Percentiles rank a stretch among this genome's conserved stretches.
These are phyloP conservation scores for Zoysia pacifica DNA, from an alignment of 176 grass and related monocot species.

Conservation along the genomic window DNA sequence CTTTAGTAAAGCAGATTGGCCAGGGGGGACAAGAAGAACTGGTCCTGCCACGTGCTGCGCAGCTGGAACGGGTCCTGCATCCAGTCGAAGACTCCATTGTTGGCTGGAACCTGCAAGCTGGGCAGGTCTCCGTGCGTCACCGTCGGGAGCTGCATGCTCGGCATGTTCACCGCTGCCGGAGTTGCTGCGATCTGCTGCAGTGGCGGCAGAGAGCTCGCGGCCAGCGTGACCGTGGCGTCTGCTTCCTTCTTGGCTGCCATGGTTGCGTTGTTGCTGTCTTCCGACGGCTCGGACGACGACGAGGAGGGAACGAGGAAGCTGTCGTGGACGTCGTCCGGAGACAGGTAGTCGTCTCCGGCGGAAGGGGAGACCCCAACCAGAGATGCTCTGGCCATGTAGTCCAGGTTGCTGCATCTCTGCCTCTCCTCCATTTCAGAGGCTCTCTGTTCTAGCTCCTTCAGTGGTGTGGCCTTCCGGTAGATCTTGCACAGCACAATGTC, in stretches of 20 bases:
- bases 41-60: slow-evolving; percentile 78
- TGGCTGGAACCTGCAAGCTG: slow-evolving; percentile 47
- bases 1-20: slow-evolving; percentile 56
- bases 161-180: slow-evolving; percentile 17
- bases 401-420: slow-evolving; percentile 40
- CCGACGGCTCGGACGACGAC: background rate
- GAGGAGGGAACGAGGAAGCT: slow-evolving; percentile 25
- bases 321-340: slow-evolving; percentile 50
- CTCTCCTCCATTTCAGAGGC: slow-evolving; percentile 57
- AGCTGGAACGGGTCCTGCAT: slow-evolving; percentile 70
- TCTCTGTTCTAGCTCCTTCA: slow-evolving; percentile 82
- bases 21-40: slow-evolving; percentile 55
- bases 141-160: slow-evolving; percentile 37
- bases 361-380: background rate
- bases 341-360: slow-evolving; percentile 36
- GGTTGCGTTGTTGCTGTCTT: background rate
- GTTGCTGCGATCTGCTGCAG: background rate
- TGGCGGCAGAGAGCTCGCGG: slow-evolving; percentile 23
- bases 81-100: slow-evolving; percentile 52
- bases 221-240: slow-evolving; percentile 35
- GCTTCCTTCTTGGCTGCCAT: slow-evolving; percentile 47
- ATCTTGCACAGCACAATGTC: slow-evolving; percentile 91
- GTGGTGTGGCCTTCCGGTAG: slow-evolving; percentile 78
- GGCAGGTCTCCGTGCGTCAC: slow-evolving; percentile 36
- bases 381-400: slow-evolving; percentile 2